These are phyloP conservation scores for Podospora sp. DNA, from an alignment of 495 filamentous ascomycete genomes.

Conservation along the genomic window DNA sequence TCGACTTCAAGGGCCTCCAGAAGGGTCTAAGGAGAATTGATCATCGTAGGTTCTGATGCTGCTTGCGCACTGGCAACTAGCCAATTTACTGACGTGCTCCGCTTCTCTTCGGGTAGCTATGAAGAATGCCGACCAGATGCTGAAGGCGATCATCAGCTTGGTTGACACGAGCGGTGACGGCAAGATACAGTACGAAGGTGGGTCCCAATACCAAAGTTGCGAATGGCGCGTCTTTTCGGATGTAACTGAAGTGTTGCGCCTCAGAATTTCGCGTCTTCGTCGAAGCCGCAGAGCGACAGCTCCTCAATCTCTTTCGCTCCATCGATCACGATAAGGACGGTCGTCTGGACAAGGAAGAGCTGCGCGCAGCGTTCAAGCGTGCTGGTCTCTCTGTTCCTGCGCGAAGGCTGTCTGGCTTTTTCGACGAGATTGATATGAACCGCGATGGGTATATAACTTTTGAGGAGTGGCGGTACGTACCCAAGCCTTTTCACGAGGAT, in stretches of 20 bases:
- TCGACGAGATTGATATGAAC: conserved; percentile 85
- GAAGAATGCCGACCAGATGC: conserved; percentile 89
- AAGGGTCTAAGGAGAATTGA: conserved; percentile 85
- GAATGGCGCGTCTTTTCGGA: conserved; percentile 17
- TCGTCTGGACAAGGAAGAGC: conserved; percentile 82
- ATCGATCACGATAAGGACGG: conserved; percentile 89
- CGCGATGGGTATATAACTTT: conserved; percentile 86
- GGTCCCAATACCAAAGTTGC: conserved; percentile 16
- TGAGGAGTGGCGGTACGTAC: conserved; percentile 92
- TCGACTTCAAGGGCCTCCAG: conserved; percentile 81
- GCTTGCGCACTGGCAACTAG: conserved; percentile 2
- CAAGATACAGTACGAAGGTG: conserved; percentile 85
- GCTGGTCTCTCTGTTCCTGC: conserved; percentile 79
- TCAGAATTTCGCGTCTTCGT: conserved; percentile 89
- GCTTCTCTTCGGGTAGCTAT: conserved; percentile 60
- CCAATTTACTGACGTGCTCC: conserved; percentile 11
- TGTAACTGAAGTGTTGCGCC: not conserved
- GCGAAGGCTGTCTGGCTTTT: conserved; percentile 80
- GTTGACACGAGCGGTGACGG: conserved; percentile 89
- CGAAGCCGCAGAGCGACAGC: conserved; percentile 77
- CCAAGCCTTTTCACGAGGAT: not conserved
- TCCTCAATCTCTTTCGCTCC: conserved; percentile 77
- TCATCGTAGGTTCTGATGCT: conserved; percentile 69
- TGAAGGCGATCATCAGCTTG: conserved; percentile 72
- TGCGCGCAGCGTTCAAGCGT: conserved; percentile 72